Percentiles rank a stretch among this genome's conserved stretches.
These are phyloP conservation scores for Boletus semigastroideus DNA, from an alignment of 1,284 basidiomycete species.

Conservation along the genomic window DNA sequence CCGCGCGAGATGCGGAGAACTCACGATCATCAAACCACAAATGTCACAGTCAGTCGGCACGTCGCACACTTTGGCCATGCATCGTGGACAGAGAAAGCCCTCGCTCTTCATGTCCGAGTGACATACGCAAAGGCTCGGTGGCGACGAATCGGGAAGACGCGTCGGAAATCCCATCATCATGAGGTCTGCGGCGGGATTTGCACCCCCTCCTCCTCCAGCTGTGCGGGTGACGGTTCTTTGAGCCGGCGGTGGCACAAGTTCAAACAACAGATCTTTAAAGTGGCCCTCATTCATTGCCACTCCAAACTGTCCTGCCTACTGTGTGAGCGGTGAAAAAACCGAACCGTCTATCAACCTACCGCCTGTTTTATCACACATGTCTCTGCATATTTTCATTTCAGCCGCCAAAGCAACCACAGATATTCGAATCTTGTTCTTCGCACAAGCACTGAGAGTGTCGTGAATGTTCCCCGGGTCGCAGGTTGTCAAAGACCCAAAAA, in stretches of 20 bases:
- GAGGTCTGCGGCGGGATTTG: conserved; percentile 78
- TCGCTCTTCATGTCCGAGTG: conserved; percentile 88
- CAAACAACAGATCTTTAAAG: conserved; percentile 93
- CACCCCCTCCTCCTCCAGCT: conserved; percentile 42
- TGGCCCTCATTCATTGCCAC: conserved; percentile 98
- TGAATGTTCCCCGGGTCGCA: conserved; percentile 98
- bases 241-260: conserved; percentile 93
- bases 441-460: conserved; percentile 82
- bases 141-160: conserved; percentile 80
- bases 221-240: conserved; percentile 62
- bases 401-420: conserved; percentile 92
- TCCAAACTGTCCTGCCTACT: conserved; percentile 76
- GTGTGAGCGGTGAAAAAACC: conserved; percentile 11
- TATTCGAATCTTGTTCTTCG: conserved; percentile 83
- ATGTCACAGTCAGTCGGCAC: conserved; percentile 98
- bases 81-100: conserved; percentile 95
- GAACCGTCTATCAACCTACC: conserved; percentile 47
- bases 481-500: conserved; percentile 94
- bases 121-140: conserved; percentile 87
- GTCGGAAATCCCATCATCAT: conserved; percentile 99
- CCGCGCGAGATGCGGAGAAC: conserved; percentile 93
- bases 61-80: conserved; percentile 91
- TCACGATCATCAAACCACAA: conserved; percentile 96
- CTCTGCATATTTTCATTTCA: conserved; percentile 96
- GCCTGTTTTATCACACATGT: conserved; percentile 86